These are phyloP conservation scores for Curvularia verruculosa DNA, from an alignment of 2,329 filamentous ascomycete genomes.

Conservation along the genomic window DNA sequence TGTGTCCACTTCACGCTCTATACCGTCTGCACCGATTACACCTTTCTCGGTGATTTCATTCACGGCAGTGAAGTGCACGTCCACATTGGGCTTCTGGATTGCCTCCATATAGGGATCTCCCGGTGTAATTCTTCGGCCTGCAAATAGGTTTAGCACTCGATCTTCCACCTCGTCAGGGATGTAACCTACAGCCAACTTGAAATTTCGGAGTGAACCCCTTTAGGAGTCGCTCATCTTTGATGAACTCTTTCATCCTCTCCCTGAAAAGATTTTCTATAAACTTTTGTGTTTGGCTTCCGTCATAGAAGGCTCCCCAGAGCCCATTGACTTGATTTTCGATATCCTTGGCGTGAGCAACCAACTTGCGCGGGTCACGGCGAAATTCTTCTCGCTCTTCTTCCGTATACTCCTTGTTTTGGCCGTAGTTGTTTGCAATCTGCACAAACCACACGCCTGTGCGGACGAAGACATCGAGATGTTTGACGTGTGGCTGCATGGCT, in stretches of 20 bases:
- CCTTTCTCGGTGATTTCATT: constrained; percentile 54
- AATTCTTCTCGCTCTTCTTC: constrained; percentile 52
- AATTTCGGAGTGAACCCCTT: constrained; percentile 57
- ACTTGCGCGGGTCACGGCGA: constrained; percentile 49
- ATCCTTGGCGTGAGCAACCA: constrained; percentile 54
- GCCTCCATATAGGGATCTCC: constrained; percentile 60
- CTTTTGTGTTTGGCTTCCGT: constrained; percentile 50
- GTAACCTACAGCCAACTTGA: constrained; percentile 50
- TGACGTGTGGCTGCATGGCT: constrained; percentile 54
- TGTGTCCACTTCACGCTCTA: constrained; percentile 51
- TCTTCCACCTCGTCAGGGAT: background rate
- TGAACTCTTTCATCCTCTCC: constrained; percentile 56
- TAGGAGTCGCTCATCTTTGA: constrained; percentile 58
- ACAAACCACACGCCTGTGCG: constrained; percentile 55
- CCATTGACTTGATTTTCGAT: constrained; percentile 57
- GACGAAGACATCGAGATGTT: constrained; percentile 56
- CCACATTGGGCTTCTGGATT: constrained; percentile 58
- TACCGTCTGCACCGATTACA: constrained; percentile 53
- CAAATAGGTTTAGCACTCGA: background rate
- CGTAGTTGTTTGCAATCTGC: constrained; percentile 55
- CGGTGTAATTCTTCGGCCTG: constrained; percentile 53
- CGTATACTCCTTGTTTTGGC: constrained; percentile 54
- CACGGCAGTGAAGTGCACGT: constrained; percentile 58
- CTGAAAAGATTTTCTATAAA: constrained; percentile 48
- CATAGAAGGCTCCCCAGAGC: constrained; percentile 56